Evolutionary conservation across 179 eudicot species (phyloP), one percentile per base, ranked within the genome.

Genomic region (Corrigiola litoralis): DNA sequence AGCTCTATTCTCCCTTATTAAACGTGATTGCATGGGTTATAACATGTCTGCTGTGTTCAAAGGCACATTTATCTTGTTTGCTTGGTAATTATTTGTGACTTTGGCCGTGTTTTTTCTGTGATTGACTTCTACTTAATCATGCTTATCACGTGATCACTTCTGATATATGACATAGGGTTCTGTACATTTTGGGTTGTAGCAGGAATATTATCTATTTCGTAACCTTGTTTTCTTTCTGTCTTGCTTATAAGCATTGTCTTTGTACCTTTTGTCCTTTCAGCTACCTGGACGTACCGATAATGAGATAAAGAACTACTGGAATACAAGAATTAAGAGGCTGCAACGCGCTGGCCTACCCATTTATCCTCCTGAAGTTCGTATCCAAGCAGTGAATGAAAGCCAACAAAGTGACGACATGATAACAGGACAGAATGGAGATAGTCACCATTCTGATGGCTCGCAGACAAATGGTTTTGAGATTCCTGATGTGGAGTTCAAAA

Each of bases 271-370:
- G 6, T 59, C 52, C 20, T 27, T 66, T 54, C 76, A 89, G 96
- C 67, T 89, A 51, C 96, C 96, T 65, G 96, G 96, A 79, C 76
- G 92, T 25, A 86, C 92, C 38, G 92, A 86, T 61, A 86, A 86
- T 21, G 92, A 86, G 77, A 86, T 86, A 51, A 86, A 86, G 65
- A 86, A 86, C 64, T 86, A 62, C 72, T 86, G 92, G 92, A 86
- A 86, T 42, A 86, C 92, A 3, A 73, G 92, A 74, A 76, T 76
- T 13, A 86, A 86, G 78, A 77, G 88, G 52, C 68, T 82, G 28
- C 88, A 77, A 63, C 92, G 92, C 13, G 81, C 82, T 61, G 92
- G 92, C 69, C 65, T 77, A 70, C 83, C 88, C 5, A 66, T 83
- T 34, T 83, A 86, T 55, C 96, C 92, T 29, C 81, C 88, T 33